These are phyloP conservation scores for Mycena sanguinolenta DNA, from an alignment of 768 basidiomycete species.

Conservation along the genomic window DNA sequence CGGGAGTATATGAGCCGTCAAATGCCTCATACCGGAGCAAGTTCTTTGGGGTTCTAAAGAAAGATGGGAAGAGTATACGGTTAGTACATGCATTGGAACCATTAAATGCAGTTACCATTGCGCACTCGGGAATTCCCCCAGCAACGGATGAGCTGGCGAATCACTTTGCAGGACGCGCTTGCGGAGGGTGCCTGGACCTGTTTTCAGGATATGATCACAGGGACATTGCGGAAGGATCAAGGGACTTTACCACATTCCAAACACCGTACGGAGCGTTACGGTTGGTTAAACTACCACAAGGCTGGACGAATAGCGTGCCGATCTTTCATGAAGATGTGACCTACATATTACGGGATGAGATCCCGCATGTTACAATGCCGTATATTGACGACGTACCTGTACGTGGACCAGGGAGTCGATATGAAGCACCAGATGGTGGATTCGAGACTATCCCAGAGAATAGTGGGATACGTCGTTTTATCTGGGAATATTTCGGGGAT, in stretches of 20 bases:
- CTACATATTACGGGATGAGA: background rate
- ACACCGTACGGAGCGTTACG: conserved; percentile 36
- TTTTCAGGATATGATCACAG: too few species aligned
- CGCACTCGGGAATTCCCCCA: too few species aligned
- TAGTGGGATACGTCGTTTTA: too few species aligned
- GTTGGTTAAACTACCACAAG: too few species aligned
- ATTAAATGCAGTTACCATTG: background rate
- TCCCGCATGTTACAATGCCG: too few species aligned
- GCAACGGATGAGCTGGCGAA: background rate
- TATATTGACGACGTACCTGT: too few species aligned
- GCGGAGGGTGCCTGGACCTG: conserved; percentile 23
- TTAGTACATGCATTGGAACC: background rate
- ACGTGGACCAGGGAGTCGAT: background rate
- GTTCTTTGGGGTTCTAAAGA: conserved; percentile 40
- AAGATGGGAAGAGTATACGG: background rate
- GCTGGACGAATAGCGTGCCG: too few species aligned
- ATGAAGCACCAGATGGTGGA: background rate
- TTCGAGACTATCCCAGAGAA: too few species aligned
- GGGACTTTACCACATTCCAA: conserved; percentile 27
- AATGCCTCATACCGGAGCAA: conserved; percentile 43
- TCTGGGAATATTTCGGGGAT: too few species aligned
- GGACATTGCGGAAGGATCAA: too few species aligned
- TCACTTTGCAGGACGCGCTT: conserved; percentile 22
- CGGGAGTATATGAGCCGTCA: conserved; percentile 28
- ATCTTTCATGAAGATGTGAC: background rate